A percentile compares a stretch with the other conserved stretches of the same genome.
Evolutionary conservation across 2,329 filamentous ascomycete species (phyloP).

Genomic region (Didymella exigua): DNA sequence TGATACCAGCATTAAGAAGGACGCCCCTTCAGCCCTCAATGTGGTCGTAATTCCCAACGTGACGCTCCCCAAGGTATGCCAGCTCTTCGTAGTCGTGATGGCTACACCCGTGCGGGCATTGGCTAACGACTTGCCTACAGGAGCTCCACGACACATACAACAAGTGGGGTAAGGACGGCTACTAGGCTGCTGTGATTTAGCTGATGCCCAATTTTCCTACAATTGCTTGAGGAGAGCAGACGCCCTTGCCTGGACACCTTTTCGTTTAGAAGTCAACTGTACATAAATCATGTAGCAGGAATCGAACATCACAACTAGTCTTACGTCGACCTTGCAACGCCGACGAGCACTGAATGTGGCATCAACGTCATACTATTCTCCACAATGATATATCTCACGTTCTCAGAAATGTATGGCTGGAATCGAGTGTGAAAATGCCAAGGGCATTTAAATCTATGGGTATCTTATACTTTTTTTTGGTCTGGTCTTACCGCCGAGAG

Average conservation of each 20-base stretch:
- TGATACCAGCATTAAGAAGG: conserved; percentile 77
- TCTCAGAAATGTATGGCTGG: not conserved
- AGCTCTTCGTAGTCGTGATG: not conserved
- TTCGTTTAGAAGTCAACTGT: conserved; percentile 23
- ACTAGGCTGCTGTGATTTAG: conserved; percentile 46
- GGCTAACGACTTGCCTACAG: conserved; percentile 52
- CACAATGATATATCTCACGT: not conserved
- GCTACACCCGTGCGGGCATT: conserved; percentile 2
- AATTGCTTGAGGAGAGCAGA: conserved; percentile 20
- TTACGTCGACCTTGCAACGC: not conserved
- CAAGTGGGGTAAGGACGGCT: conserved; percentile 99
- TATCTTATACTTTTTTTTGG: conserved; percentile 21
- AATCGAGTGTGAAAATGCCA: not conserved
- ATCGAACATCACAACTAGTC: conserved; percentile 4
- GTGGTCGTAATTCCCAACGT: conserved; percentile 93
- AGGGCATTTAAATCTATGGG: conserved; percentile 21
- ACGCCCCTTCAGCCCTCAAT: conserved; percentile 94
- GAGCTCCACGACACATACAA: conserved; percentile 96
- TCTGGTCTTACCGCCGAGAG: not conserved
- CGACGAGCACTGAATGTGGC: not conserved
- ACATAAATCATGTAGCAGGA: conserved; percentile 24
- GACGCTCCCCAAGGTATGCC: conserved; percentile 74
- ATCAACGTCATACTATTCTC: not conserved
- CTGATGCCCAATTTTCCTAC: conserved; percentile 5
- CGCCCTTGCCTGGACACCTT: conserved; percentile 10